Percentiles rank a stretch among this genome's conserved stretches.
Evolutionary conservation across 345 rosid genomes (phyloP).

Genomic region (Citrus sp.): DNA sequence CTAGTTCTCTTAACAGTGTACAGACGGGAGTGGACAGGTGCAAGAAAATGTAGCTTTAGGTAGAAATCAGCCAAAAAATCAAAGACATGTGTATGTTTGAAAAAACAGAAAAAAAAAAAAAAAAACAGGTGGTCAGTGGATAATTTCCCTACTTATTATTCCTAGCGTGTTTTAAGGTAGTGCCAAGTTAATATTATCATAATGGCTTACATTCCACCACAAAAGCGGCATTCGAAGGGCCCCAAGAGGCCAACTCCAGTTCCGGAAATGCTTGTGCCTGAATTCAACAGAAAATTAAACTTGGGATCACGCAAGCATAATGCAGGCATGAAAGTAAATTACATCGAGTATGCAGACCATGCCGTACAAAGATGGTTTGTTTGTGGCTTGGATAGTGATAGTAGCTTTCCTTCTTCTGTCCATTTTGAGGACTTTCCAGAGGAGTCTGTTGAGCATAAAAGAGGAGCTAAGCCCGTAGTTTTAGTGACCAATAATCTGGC

Average conservation of each 20-base stretch:
- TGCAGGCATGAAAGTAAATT: not conserved
- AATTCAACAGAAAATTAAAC: not conserved
- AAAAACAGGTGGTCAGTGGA: too few relatives aligned
- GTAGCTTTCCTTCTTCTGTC: conserved; percentile 29
- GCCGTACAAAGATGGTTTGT: conserved; percentile 24
- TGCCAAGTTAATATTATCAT: too few relatives aligned
- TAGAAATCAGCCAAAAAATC: too few relatives aligned
- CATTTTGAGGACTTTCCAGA: conserved; percentile 34
- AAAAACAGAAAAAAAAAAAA: too few relatives aligned
- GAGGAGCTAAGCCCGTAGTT: not conserved
- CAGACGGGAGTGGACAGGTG: too few relatives aligned
- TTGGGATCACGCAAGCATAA: not conserved
- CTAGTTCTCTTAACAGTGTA: too few relatives aligned
- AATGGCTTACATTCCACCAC: too few relatives aligned
- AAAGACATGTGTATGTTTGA: too few relatives aligned
- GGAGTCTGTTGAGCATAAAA: conserved; percentile 21
- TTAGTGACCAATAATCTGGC: not conserved
- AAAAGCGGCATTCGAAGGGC: too few relatives aligned
- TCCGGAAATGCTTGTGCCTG: conserved; percentile 4
- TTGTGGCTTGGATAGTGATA: conserved; percentile 39
- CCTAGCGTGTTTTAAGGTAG: too few relatives aligned
- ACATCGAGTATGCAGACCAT: conserved; percentile 13
- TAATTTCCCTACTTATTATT: too few relatives aligned
- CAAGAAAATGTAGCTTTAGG: too few relatives aligned
- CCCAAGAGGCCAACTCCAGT: not conserved